Evolutionary conservation across 441 rosid species (phyloP), one percentile per base, ranked within the genome.

Genomic region (Populus tomentosa): DNA sequence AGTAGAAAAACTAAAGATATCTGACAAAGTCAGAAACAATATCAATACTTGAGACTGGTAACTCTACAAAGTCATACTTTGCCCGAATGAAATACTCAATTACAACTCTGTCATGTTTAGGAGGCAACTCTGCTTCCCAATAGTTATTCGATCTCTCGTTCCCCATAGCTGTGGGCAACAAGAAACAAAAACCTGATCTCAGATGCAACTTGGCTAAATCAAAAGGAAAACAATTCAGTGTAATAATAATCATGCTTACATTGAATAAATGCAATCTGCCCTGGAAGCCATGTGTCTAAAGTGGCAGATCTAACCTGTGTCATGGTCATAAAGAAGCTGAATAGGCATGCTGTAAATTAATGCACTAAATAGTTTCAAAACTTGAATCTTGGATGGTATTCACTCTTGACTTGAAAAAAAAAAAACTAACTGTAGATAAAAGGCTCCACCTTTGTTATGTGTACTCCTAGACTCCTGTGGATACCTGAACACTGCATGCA

Each of bases 271-370:
- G 98, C 88, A 85, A 96, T 97, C 87, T 96, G 99, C 86, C 94
- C 99, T 6, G 99, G 99, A 56, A 96, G 98, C 99, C 99, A 96
- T 80, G 98, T 94, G 84, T 96, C 99, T 81, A 96, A 82, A 71
- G 99, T 94, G 70, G 97, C 95, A 85, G 99, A 96, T 80, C 98
- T 86, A 75, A 96, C 99, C 99, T 96, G 85, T 74, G 79, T 28
- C 50, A 78, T 73, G 69, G 74, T 68, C 65, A 64, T 26, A 65
- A 40, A 59, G 67, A 36, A 71, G 36, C 7, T 18, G 14, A 35
- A 69, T n/a, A 63, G 13, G 3, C 26, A 38, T 30, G 16, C 6
- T 21, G 40, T 10, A 11, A 26, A 46, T 21, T 5, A 28, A 11
- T 74, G 61, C 24, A 50, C 4, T 16, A 23, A 38, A 26, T 33